phyloP scores from a whole-genome alignment of 2,329 filamentous ascomycete species.

The Diaporthe caulivora region DNA sequence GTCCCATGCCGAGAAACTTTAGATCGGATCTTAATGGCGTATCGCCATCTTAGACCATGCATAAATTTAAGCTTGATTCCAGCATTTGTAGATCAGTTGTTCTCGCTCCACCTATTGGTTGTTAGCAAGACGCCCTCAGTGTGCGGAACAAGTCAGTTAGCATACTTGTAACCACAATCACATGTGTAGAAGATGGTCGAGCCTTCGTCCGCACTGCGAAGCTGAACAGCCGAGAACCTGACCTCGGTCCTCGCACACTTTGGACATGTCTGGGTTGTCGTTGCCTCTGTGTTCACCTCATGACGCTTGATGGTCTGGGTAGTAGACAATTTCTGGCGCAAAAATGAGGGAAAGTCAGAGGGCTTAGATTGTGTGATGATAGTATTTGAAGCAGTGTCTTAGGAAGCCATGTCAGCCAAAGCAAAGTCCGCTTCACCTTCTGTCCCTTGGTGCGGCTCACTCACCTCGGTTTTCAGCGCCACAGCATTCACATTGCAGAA shows the following conservation, averaged over 20 bases:
- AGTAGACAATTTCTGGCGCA: constrained; percentile 88
- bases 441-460: constrained; percentile 39
- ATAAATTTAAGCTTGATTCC: not conserved
- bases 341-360: constrained; percentile 88
- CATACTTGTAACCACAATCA: constrained; percentile 86
- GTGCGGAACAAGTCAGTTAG: constrained; percentile 38
- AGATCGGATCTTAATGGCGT: constrained; percentile 5
- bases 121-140: constrained; percentile 44
- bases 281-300: constrained; percentile 80
- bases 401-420: constrained; percentile 5
- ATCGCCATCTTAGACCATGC: constrained; percentile 2
- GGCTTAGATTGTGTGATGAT: constrained; percentile 89
- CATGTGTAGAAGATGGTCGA: constrained; percentile 92
- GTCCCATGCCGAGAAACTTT: not conserved
- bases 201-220: constrained; percentile 94
- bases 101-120: constrained; percentile 64
- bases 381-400: constrained; percentile 81
- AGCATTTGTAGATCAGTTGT: constrained; percentile 61
- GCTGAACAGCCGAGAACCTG: constrained; percentile 85
- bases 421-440: not conserved
- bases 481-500: constrained; percentile 87
- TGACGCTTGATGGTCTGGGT: constrained; percentile 84
- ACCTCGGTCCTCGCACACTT: constrained; percentile 87
- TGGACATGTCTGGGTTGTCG: constrained; percentile 77
- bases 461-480: constrained; percentile 86